Percentiles rank a stretch among this genome's conserved stretches.
phyloP scores from a whole-genome alignment of 164 flowering plant genomes.

The Piper longum region DNA sequence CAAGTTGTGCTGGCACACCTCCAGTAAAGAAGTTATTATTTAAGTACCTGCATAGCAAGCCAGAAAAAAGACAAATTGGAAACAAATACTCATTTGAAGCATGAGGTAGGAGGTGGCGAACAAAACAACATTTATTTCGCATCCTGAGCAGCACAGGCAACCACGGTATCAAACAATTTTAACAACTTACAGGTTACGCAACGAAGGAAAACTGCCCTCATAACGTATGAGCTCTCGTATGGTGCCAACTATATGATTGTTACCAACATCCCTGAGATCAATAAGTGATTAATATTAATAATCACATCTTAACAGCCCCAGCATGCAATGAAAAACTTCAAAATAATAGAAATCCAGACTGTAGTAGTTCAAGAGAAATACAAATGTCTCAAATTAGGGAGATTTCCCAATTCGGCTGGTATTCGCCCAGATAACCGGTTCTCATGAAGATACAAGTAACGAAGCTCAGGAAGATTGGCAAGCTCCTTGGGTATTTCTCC shows the following conservation, averaged over 20 bases:
- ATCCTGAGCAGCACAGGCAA: not conserved
- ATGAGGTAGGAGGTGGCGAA: not conserved
- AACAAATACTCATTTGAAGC: not conserved
- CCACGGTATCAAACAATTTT: not conserved
- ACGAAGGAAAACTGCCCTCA: constrained; percentile 84
- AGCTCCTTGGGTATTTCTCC: constrained; percentile 97
- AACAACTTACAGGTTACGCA: constrained; percentile 80
- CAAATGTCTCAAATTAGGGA: constrained; percentile 75
- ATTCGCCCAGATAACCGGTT: constrained; percentile 74
- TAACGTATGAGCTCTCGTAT: constrained; percentile 75
- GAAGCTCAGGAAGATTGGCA: constrained; percentile 83
- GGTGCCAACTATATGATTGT: constrained; percentile 93
- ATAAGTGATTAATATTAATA: not conserved
- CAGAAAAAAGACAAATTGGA: not conserved
- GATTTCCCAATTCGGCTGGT: constrained; percentile 83
- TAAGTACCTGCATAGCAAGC: constrained; percentile 40
- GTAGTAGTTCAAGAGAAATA: constrained; percentile 8
- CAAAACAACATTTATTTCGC: not conserved
- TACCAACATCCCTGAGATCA: constrained; percentile 70
- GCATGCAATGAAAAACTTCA: not conserved
- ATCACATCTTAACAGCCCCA: not conserved
- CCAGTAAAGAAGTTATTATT: constrained; percentile 87
- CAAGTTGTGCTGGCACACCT: constrained; percentile 85
- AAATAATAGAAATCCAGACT: not conserved
- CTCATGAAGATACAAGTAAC: constrained; percentile 82